phyloP scores from a whole-genome alignment of 2,329 filamentous ascomycete genomes.

The Fusarium begoniae region DNA sequence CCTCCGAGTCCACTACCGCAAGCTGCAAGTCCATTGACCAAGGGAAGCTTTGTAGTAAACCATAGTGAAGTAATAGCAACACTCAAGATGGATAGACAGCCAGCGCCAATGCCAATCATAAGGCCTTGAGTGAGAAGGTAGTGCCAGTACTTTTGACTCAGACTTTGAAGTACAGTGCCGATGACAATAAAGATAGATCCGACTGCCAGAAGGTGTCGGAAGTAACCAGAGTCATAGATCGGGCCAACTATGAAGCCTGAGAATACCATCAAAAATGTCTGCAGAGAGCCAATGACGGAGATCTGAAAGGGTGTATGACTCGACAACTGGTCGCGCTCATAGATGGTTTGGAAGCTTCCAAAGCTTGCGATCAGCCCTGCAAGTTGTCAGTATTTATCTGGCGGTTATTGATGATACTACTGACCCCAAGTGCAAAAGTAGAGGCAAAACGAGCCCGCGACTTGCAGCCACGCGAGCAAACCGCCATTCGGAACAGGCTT shows the following conservation, averaged over 20 bases:
- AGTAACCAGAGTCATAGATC: slow-evolving; percentile 35
- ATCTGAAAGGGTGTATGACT: slow-evolving; percentile 30
- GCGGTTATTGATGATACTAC: not conserved
- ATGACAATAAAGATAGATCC: slow-evolving; percentile 32
- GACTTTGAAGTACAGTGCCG: slow-evolving; percentile 32
- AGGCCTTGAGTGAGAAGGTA: slow-evolving; percentile 81
- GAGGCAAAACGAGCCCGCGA: slow-evolving; percentile 33
- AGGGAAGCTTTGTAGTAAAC: slow-evolving; percentile 75
- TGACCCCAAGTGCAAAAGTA: slow-evolving; percentile 41
- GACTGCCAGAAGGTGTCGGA: slow-evolving; percentile 13
- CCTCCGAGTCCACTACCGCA: slow-evolving; percentile 76
- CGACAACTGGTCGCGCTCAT: slow-evolving; percentile 20
- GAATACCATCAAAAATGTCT: slow-evolving; percentile 39
- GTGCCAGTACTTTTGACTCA: slow-evolving; percentile 70
- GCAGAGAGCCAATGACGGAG: slow-evolving; percentile 33
- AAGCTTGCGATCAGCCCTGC: slow-evolving; percentile 30
- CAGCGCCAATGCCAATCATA: slow-evolving; percentile 74
- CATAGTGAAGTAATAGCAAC: slow-evolving; percentile 80
- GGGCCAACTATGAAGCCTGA: slow-evolving; percentile 36
- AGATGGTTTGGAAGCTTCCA: slow-evolving; percentile 40
- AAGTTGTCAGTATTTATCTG: not conserved
- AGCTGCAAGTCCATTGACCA: slow-evolving; percentile 80
- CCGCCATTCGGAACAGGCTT: slow-evolving; percentile 24
- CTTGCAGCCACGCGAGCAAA: slow-evolving; percentile 34
- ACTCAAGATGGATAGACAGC: slow-evolving; percentile 81